Evolutionary conservation across 2,329 filamentous ascomycete species (phyloP).

Genomic region (Cytospora schulzeri): DNA sequence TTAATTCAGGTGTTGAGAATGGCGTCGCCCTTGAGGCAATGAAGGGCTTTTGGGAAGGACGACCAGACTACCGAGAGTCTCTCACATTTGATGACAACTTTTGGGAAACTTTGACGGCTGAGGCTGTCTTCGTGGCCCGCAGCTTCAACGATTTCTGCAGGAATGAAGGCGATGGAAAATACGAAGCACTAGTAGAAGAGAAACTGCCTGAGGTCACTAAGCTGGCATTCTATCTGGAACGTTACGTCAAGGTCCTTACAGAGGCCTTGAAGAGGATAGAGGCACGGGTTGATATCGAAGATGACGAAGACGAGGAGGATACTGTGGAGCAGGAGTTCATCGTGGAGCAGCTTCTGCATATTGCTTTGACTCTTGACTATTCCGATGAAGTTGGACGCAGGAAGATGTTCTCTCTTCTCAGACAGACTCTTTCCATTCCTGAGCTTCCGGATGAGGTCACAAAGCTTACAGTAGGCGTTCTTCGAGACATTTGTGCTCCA

Average conservation of each 20-base stretch:
- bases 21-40: conserved; percentile 93
- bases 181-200: conserved; percentile 78
- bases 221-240: conserved; percentile 82
- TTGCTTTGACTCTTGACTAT: conserved; percentile 90
- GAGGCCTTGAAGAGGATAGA: conserved; percentile 63
- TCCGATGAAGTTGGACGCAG: conserved; percentile 94
- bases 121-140: conserved; percentile 85
- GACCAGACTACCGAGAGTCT: conserved; percentile 77
- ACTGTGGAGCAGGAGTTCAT: conserved; percentile 92
- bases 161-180: conserved; percentile 70
- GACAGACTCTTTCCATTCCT: conserved; percentile 81
- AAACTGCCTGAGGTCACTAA: conserved; percentile 95
- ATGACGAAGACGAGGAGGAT: conserved; percentile 76
- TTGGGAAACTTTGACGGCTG: conserved; percentile 80
- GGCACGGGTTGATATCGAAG: conserved; percentile 55
- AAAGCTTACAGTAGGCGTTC: conserved; percentile 78
- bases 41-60: conserved; percentile 93
- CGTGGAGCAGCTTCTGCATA: conserved; percentile 91
- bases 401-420: conserved; percentile 91
- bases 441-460: conserved; percentile 92
- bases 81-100: conserved; percentile 73
- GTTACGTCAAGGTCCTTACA: conserved; percentile 71
- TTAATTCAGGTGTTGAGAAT: conserved; percentile 85
- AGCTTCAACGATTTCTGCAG: conserved; percentile 95
- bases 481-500: conserved; percentile 80